phyloP scores from a whole-genome alignment of 1,284 basidiomycete genomes.

The Irpex sp. region DNA sequence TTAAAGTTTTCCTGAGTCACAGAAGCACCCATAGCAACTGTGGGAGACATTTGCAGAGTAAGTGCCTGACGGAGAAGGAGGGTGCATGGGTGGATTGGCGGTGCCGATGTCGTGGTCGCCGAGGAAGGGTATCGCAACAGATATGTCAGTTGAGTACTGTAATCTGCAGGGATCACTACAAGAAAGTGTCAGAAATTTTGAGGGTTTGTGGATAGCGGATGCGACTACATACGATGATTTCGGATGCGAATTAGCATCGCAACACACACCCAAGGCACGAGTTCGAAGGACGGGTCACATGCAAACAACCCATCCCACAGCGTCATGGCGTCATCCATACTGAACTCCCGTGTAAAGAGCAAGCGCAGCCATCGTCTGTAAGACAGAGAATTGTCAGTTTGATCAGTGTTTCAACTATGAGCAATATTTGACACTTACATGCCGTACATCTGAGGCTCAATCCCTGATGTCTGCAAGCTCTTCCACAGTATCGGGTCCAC shows the following conservation, averaged over 20 bases:
- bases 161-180: slow-evolving; percentile 81
- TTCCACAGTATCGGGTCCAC: slow-evolving; percentile 82
- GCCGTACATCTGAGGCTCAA: slow-evolving; percentile 94
- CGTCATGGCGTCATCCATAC: slow-evolving; percentile 68
- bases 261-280: slow-evolving; percentile 83
- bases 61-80: slow-evolving; percentile 82
- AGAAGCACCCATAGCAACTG: slow-evolving; percentile 67
- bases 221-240: slow-evolving; percentile 55
- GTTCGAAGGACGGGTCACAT: slow-evolving; percentile 66
- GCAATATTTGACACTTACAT: slow-evolving; percentile 54
- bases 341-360: slow-evolving; percentile 87
- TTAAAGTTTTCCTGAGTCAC: slow-evolving; percentile 80
- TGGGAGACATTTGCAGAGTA: slow-evolving; percentile 71
- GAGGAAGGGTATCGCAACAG: slow-evolving; percentile 81
- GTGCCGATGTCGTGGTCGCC: slow-evolving; percentile 15
- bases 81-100: slow-evolving; percentile 45
- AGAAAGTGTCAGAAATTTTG: slow-evolving; percentile 9
- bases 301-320: slow-evolving; percentile 94
- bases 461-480: slow-evolving; percentile 70
- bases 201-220: too few species aligned
- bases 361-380: slow-evolving; percentile 86
- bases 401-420: neutral
- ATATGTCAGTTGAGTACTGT: slow-evolving; percentile 77
- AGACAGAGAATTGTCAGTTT: neutral
- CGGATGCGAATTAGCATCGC: slow-evolving; percentile 92